Evolutionary conservation across 306 rosid genomes (phyloP).

Genomic region (Clitoria ternatea): DNA sequence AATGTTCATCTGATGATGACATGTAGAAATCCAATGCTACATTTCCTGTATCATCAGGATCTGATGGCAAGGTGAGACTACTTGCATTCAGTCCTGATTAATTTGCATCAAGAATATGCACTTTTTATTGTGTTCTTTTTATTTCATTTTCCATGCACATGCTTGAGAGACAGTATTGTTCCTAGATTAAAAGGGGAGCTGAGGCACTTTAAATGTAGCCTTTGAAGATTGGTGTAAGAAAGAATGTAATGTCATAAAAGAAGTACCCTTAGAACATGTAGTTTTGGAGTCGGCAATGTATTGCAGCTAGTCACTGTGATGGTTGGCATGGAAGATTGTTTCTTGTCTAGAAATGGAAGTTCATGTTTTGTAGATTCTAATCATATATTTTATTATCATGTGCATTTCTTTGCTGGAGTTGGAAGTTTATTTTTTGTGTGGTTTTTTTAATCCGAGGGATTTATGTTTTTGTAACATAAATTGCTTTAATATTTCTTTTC

Average conservation of each 20-base stretch:
- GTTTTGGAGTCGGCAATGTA: background rate
- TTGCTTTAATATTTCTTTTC: no score
- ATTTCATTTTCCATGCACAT: background rate
- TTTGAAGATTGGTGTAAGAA: conserved; percentile 14
- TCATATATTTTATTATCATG: no score
- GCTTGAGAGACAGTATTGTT: background rate
- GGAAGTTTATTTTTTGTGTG: background rate
- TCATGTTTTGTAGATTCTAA: no score
- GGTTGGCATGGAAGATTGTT: background rate
- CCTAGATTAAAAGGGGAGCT: background rate
- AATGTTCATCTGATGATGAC: conserved; percentile 61
- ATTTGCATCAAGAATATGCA: no score
- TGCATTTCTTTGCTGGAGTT: background rate
- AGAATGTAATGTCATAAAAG: background rate
- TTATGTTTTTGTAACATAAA: background rate
- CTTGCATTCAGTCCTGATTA: background rate
- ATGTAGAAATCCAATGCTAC: conserved; percentile 43
- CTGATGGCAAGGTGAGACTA: conserved; percentile 61
- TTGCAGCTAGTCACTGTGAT: background rate
- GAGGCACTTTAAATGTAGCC: background rate
- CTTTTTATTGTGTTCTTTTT: background rate
- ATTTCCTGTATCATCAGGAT: conserved; percentile 39
- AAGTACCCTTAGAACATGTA: background rate
- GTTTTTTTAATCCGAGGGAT: background rate
- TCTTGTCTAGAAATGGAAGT: background rate